These are phyloP conservation scores for Leccinum rimulosum DNA, from an alignment of 768 basidiomycete genomes.

Conservation along the genomic window DNA sequence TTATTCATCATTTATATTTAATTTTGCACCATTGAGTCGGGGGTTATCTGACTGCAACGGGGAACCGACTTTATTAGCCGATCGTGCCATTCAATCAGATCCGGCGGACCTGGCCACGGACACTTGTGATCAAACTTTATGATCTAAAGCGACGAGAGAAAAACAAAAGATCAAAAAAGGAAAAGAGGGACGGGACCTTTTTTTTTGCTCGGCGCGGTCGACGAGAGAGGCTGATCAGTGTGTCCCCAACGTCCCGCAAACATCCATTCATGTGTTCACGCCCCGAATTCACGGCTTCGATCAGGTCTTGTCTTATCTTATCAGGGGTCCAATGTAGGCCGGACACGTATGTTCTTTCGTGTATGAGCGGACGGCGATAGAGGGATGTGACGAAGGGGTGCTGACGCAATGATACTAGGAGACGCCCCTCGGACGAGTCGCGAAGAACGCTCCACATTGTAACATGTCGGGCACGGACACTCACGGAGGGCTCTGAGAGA, in stretches of 20 bases:
- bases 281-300: too few relatives aligned
- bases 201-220: conserved; percentile 1
- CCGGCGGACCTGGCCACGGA: conserved; percentile 3
- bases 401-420: conserved; percentile 1
- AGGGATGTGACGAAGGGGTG: conserved; percentile 8
- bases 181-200: conserved; percentile 8
- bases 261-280: too few relatives aligned
- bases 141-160: conserved; percentile 12
- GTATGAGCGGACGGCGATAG: conserved; percentile 18
- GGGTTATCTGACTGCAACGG: conserved; percentile 14
- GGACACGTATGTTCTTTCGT: conserved; percentile 25
- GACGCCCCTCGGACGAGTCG: conserved; percentile 15
- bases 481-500: conserved; percentile 8
- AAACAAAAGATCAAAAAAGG: conserved; percentile 13
- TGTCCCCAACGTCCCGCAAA: too few relatives aligned
- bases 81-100: conserved; percentile 13
- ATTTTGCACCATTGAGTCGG: conserved; percentile 8
- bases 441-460: conserved; percentile 18
- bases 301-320: conserved; percentile 28
- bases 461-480: background rate
- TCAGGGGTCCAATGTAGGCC: conserved; percentile 19
- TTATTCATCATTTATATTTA: background rate
- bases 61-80: conserved; percentile 7
- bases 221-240: too few relatives aligned
- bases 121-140: conserved; percentile 6